Evolutionary conservation across 1,139 yeast genomes (phyloP), one percentile per base, ranked within the genome.

Genomic region (Lizanozyma gosingica): DNA sequence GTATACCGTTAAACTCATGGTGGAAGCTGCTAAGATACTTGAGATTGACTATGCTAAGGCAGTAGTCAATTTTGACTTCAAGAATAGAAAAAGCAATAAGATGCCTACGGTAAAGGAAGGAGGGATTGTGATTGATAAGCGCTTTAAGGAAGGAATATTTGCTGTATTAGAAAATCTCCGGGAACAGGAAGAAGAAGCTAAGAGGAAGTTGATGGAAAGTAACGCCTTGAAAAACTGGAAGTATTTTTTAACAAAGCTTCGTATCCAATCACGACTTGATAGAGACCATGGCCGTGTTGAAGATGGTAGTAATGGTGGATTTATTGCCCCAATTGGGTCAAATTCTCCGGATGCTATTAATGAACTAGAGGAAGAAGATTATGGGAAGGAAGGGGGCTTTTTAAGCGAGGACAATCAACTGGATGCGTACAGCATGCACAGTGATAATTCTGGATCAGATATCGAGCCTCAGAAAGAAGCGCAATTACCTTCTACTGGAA

Each of bases 1-100:
- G 3, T 49, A 48, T 29, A 62, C 73, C 2, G 65, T 75, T 46
- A 72, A 73, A 29, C 58, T 71, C 44, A 76, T 84, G 0, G 78
- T 74, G 36, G 68, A 68, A 41, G 96, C 97, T 0, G 95, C 95
- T 0, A 73, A 70, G 41, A 55, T 80, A 1, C 51, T 90, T 17
- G 79, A 74, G 0, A 70, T 92, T 4, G 95, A 87, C 52, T 88
- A 72, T 61, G 97, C 96, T 0, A 79, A 77, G 38, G 97, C 97
- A 0, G 87, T 90, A 3, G 80, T 82, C 3, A 88, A 94, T 0
- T 90, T 94, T 62, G 92, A 85, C 43, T 92, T 85, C 58, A 71
- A 66, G 38, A 55, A 56, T 43, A 50, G 56, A 14, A 35, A 34
- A 4, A 39, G 40, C 15, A 22, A 22, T 11, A 55, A 73, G 37